phyloP scores from a whole-genome alignment of 129 eudicot genomes.

The Smallanthus sonchifolius region DNA sequence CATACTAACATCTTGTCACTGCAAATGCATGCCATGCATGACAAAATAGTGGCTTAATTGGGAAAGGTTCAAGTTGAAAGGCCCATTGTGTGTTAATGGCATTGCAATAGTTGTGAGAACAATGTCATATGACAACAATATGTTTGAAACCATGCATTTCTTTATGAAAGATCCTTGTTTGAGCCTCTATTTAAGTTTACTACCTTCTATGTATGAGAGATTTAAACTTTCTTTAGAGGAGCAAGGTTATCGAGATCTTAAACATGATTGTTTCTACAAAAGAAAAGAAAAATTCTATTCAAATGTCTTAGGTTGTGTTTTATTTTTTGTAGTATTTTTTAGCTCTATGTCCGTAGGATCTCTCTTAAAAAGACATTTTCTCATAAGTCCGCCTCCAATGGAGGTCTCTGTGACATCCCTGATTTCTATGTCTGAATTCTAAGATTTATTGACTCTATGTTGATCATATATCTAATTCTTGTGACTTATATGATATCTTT shows the following conservation, averaged over 20 bases:
- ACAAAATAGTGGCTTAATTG: conserved; percentile 9
- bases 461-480: too few relatives aligned
- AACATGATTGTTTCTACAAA: background rate
- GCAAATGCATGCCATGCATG: too few relatives aligned
- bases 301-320: too few relatives aligned
- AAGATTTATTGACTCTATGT: too few relatives aligned
- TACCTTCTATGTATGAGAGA: background rate
- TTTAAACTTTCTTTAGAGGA: background rate
- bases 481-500: too few relatives aligned
- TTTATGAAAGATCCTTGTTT: background rate
- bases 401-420: too few relatives aligned
- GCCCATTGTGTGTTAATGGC: background rate
- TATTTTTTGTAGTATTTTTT: too few relatives aligned
- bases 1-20: conserved; percentile 14
- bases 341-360: too few relatives aligned
- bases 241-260: background rate
- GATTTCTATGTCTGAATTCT: too few relatives aligned
- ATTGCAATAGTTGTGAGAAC: background rate
- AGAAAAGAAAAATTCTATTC: too few relatives aligned
- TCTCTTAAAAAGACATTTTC: too few relatives aligned
- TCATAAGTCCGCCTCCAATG: too few relatives aligned
- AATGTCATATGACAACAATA: background rate
- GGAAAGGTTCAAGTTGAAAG: background rate
- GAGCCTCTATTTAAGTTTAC: background rate
- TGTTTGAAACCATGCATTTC: background rate